Percentiles rank a stretch among this genome's conserved stretches.
phyloP scores from a whole-genome alignment of 2,329 filamentous ascomycete genomes.

The Polychaeton citri region DNA sequence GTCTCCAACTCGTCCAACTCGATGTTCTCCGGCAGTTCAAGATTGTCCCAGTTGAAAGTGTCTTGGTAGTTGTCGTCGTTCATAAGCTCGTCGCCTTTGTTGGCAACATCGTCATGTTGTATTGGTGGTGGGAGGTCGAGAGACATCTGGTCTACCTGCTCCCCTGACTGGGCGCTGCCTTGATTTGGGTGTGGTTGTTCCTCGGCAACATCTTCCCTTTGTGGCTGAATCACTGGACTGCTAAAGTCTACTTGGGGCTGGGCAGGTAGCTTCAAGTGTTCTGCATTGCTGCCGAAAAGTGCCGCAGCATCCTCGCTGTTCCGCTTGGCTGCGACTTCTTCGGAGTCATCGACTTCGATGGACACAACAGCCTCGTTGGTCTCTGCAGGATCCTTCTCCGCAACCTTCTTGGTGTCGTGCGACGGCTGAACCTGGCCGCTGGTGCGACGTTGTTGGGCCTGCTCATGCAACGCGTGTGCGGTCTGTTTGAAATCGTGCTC shows the following conservation, averaged over 20 bases:
- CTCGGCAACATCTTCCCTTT: slow-evolving; percentile 7
- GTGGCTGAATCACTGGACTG: slow-evolving; percentile 33
- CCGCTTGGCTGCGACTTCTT: slow-evolving; percentile 36
- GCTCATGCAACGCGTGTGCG: slow-evolving; percentile 64
- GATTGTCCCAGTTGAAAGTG: slow-evolving; percentile 19
- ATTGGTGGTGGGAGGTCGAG: slow-evolving; percentile 13
- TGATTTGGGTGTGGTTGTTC: slow-evolving; percentile 1
- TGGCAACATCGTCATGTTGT: slow-evolving; percentile 5
- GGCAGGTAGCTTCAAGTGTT: slow-evolving; percentile 36
- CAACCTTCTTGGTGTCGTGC: slow-evolving; percentile 24
- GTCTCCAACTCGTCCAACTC: slow-evolving; percentile 88
- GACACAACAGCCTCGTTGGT: slow-evolving; percentile 22
- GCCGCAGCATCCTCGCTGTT: slow-evolving; percentile 36
- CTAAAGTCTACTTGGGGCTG: slow-evolving; percentile 27
- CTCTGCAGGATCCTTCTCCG: slow-evolving; percentile 16
- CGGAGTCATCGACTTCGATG: slow-evolving; percentile 27
- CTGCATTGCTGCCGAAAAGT: slow-evolving; percentile 31
- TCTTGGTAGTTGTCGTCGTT: slow-evolving; percentile 1
- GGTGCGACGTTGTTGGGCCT: slow-evolving; percentile 29
- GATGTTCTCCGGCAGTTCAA: slow-evolving; percentile 70
- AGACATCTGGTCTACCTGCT: slow-evolving; percentile 8
- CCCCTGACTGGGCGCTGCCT: slow-evolving; percentile 1
- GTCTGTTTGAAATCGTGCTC: slow-evolving; percentile 96
- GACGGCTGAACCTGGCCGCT: slow-evolving; percentile 16
- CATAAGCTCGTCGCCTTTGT: background rate